Percentiles rank a stretch among this genome's conserved stretches.
Evolutionary conservation across 257 asterid genomes (phyloP).

Genomic region (Solanum infundibuliforme): DNA sequence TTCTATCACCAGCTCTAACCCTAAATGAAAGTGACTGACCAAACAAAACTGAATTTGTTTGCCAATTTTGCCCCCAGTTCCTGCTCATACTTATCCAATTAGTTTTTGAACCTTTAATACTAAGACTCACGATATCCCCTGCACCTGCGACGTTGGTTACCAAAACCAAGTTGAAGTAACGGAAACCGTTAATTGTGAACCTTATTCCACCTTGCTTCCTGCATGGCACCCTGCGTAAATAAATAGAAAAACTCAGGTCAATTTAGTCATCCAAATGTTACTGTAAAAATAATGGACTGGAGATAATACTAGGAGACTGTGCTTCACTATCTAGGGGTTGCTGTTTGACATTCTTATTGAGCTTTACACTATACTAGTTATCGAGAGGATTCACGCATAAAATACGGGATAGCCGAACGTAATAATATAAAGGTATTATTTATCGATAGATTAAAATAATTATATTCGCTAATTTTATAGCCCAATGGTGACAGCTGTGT

Average conservation of each 20-base stretch:
- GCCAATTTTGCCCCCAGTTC: constrained; percentile 97
- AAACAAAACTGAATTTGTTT: constrained; percentile 34
- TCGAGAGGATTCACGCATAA: background rate
- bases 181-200: constrained; percentile 71
- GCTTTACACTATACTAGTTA: background rate
- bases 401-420: too few relatives aligned
- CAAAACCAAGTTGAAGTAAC: constrained; percentile 63
- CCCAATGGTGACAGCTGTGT: background rate
- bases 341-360: constrained; percentile 11
- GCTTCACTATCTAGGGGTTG: constrained; percentile 12
- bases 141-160: constrained; percentile 84
- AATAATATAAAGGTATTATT: background rate
- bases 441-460: background rate
- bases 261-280: background rate
- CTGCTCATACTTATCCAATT: constrained; percentile 71
- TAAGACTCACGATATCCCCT: constrained; percentile 58
- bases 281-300: background rate
- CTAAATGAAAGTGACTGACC: constrained; percentile 80
- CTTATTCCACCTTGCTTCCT: constrained; percentile 68
- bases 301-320: constrained; percentile 8
- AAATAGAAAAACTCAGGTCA: background rate
- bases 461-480: background rate
- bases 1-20: constrained; percentile 55
- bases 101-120: constrained; percentile 53
- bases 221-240: constrained; percentile 60